Conservation (phyloP, 768 basidiomycete species). For the Boletus reticuloceps region DNA sequence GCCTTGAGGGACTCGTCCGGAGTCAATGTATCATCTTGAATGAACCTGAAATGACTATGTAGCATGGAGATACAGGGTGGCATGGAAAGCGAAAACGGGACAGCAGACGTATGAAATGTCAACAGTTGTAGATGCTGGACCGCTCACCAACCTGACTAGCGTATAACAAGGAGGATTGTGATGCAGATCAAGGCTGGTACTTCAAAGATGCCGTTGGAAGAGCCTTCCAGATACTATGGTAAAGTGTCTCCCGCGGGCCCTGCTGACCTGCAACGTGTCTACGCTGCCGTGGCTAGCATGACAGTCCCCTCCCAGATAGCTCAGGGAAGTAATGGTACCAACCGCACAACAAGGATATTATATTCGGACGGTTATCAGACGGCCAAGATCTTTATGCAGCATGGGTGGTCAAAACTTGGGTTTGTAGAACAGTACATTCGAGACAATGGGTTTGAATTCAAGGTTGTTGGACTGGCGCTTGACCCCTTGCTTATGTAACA, state of each 20-base stretch:
- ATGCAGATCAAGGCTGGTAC: constrained; percentile 64
- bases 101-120: no score
- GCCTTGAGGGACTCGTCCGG: no score
- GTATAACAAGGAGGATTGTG: constrained; percentile 60
- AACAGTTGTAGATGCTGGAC: no score
- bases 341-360: constrained; percentile 35
- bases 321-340: neutral
- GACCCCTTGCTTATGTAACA: no score
- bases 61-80: no score
- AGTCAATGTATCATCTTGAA: no score
- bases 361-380: constrained; percentile 60
- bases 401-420: constrained; percentile 50
- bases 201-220: constrained; percentile 57
- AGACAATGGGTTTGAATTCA: constrained; percentile 35
- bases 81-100: no score
- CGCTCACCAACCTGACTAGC: constrained; percentile 33
- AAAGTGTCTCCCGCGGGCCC: constrained; percentile 22
- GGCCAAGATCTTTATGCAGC: constrained; percentile 51
- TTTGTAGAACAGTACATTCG: constrained; percentile 60
- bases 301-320: constrained; percentile 7
- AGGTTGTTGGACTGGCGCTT: constrained; percentile 3
- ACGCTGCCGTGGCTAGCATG: constrained; percentile 14
- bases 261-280: constrained; percentile 19
- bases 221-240: constrained; percentile 53
- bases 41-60: no score